Evolutionary conservation across 768 basidiomycete genomes (phyloP), one percentile per base, ranked within the genome.

Genomic region (Chalciporus piperatus): DNA sequence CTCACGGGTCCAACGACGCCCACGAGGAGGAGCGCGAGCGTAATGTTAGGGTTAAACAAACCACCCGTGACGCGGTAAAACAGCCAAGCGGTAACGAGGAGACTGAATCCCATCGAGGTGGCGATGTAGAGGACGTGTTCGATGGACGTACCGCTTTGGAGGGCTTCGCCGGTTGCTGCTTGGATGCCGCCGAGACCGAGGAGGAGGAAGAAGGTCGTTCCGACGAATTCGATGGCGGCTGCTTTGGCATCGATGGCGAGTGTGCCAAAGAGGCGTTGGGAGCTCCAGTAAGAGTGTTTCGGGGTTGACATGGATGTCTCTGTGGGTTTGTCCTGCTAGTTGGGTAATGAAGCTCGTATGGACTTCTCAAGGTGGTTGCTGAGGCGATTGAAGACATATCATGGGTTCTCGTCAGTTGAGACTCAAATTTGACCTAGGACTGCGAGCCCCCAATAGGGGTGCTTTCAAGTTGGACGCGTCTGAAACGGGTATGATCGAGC

Each of bases 51-150:
- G 55, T 86, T 88, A 68, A 85, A 87, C 20, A 85, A 67, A 6
- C 82, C 83, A 10, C 84, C 84, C 0, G 82, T 84, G 20, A 77
- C 67, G 37, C 84, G 76, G 62, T 78, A 87, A 67, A 87, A 87
- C 11, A 85, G 59, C 84, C 85, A 88, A 8, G 78, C 83, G 3
- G 80, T 79, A 39, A 81, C 75, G 42, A 86, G 71, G 41, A 88
- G 75, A 55, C 78, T 77, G 42, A 87, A 64, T 1, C 86, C 84
- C 75, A 84, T 81, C 43, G 73, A 76, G 0, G 77, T 75, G 5
- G 84, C 75, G 27, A 83, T 77, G 65, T 84, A 87, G 50, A 82
- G 66, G 38, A 74, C 66, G 19, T 73, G 76, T 48, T 75, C 74
- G 52, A 79, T 59, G 48, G 51, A 65, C 11, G 70, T 67, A 6